These are phyloP conservation scores for Avicennia marina DNA, from an alignment of 257 asterid genomes.

Conservation along the genomic window DNA sequence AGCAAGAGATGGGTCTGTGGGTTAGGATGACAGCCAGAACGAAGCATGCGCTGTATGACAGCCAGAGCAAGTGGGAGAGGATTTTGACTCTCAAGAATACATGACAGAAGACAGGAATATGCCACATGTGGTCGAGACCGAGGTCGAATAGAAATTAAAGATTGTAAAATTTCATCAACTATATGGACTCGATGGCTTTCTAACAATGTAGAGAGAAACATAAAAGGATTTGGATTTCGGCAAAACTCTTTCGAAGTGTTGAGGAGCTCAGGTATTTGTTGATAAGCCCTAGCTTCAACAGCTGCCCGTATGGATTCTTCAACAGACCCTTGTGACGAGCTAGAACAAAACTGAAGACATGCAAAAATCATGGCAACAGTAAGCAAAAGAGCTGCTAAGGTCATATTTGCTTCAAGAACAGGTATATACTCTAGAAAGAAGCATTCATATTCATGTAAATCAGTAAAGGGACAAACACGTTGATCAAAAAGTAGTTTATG, in stretches of 20 bases:
- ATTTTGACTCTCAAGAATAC: constrained; percentile 41
- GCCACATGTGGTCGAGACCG: constrained; percentile 41
- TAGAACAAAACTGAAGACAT: constrained; percentile 19
- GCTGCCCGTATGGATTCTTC: constrained; percentile 49
- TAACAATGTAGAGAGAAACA: constrained; percentile 46
- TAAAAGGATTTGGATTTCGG: constrained; percentile 56
- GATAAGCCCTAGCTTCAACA: constrained; percentile 48
- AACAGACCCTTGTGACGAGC: too few species aligned
- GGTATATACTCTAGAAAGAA: too few species aligned
- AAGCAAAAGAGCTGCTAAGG: not conserved
- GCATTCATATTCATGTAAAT: too few species aligned
- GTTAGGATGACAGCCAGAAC: constrained; percentile 68
- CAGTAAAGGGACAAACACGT: too few species aligned
- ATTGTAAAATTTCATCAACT: constrained; percentile 55
- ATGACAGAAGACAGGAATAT: constrained; percentile 60
- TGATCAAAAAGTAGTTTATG: too few species aligned
- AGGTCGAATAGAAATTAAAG: constrained; percentile 57
- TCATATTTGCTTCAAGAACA: too few species aligned
- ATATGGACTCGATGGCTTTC: constrained; percentile 26
- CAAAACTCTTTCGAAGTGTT: constrained; percentile 18
- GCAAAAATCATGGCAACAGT: not conserved
- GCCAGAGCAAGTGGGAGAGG: constrained; percentile 69
- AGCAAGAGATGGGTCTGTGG: constrained; percentile 61
- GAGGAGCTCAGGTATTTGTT: constrained; percentile 53
- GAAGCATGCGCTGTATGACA: constrained; percentile 61